Base-by-base conservation (phyloP, 306 rosid species). In the Fagus sylvatica region DNA sequence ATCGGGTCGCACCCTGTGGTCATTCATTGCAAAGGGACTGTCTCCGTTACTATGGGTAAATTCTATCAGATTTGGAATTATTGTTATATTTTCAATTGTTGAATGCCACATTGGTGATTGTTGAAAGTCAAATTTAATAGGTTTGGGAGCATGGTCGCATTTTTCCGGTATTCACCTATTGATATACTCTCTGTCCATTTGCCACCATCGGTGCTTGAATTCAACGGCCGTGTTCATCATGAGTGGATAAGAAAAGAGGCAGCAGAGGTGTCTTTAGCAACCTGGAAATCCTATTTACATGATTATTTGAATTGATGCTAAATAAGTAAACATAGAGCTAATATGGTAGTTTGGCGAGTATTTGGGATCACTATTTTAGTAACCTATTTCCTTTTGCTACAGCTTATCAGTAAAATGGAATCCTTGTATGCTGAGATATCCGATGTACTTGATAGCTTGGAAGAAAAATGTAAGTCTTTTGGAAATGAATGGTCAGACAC, bases 11-110 rank as follows among this genome's bases (percentile, higher is more conserved):
- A 43, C 84, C 87, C 72, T 96, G 99, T 76, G 99, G 99, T 46
- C 99, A 96, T 87, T 96, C 99, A 65, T 87, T 96, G 86, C 99
- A 96, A 82, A 88, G 96, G 86, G 99, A 96, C 74, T 96, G 99
- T 79, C 99, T 93, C 55, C 97, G 99, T 56, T 96, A 81, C 84
- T 96, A 96, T 78, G 98, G 99, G 99, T 96, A 85, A 76, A 84
- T 82, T 49, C 37, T 74, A 36, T 64, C 15, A 68, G 36, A 30
- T 49, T 87, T 70, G 30, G 37, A 60, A 53, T 60, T 54, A 57
- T 69, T 51, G 37, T 73, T 55, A 17, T 39, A 33, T 76, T 56
- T 77, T 78, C 55, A 34, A 30, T 54, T 74, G 28, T 72, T 53
- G 32, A 65, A 53, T 75, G 82, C 60, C 53, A 41, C 61, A 32